A percentile compares a stretch with the other conserved stretches of the same genome.
Evolutionary conservation across 495 filamentous ascomycete genomes (phyloP).

Genomic region (Trichoderma virens): DNA sequence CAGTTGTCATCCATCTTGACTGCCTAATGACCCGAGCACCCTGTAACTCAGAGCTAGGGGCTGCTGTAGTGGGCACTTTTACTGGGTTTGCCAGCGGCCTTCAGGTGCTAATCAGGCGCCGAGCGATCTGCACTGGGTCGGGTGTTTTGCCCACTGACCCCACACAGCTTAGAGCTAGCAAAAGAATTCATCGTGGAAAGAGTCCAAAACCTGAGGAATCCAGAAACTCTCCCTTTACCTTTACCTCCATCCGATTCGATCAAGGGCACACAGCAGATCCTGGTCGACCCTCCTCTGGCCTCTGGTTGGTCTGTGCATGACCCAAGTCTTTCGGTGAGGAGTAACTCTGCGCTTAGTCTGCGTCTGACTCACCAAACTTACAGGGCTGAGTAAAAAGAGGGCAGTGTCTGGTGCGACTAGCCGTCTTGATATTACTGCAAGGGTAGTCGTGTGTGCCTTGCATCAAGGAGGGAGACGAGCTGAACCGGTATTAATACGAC

Average conservation of each 20-base stretch:
- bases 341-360: background rate
- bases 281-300: background rate
- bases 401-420: background rate
- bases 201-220: background rate
- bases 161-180: background rate
- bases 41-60: background rate
- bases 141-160: background rate
- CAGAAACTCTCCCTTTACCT: background rate
- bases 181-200: too few relatives aligned
- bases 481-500: background rate
- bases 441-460: background rate
- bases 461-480: background rate
- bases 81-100: background rate
- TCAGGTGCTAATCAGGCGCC: background rate
- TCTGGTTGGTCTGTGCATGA: background rate
- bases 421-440: background rate
- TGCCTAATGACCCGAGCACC: background rate
- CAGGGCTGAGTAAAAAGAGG: conserved; percentile 1
- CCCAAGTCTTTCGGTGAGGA: background rate
- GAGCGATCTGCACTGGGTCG: background rate
- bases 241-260: background rate
- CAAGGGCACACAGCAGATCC: background rate
- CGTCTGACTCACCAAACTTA: conserved; percentile 6
- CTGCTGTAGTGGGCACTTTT: background rate
- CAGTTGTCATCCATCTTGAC: background rate